Conservation (phyloP, 805 yeast species). For the Lachancea sp. region DNA sequence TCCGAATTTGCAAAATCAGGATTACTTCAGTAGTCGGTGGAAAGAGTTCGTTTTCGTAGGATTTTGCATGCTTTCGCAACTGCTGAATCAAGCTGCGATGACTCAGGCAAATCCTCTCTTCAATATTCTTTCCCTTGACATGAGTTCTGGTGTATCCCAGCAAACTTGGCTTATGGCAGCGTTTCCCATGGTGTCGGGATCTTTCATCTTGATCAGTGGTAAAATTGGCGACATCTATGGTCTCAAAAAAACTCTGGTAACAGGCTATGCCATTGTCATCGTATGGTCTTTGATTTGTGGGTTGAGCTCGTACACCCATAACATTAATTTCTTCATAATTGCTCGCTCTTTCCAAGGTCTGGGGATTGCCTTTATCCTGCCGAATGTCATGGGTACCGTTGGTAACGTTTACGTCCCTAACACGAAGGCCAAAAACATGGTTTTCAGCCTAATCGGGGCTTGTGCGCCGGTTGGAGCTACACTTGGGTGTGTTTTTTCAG, state of each 20-base stretch:
- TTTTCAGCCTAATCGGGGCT: constrained; percentile 50
- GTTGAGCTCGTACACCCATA: constrained; percentile 43
- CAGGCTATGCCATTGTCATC: constrained; percentile 50
- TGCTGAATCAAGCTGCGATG: constrained; percentile 38
- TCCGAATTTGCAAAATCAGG: constrained; percentile 16
- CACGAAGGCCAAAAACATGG: constrained; percentile 44
- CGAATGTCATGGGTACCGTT: constrained; percentile 52
- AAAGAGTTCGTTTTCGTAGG: constrained; percentile 28
- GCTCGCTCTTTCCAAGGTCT: constrained; percentile 59
- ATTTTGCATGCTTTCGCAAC: constrained; percentile 33
- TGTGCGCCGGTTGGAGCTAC: constrained; percentile 58
- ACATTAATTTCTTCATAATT: constrained; percentile 44
- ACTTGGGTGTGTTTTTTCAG: constrained; percentile 46
- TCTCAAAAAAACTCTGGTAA: constrained; percentile 43
- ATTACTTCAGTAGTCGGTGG: constrained; percentile 15
- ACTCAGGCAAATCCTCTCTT: constrained; percentile 36
- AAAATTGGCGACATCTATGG: constrained; percentile 70
- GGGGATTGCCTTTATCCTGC: constrained; percentile 52
- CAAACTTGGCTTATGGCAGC: constrained; percentile 66
- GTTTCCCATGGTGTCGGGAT: constrained; percentile 63
- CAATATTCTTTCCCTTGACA: constrained; percentile 31
- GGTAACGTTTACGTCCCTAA: constrained; percentile 40
- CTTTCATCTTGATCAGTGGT: constrained; percentile 64
- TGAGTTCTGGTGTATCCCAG: constrained; percentile 30
- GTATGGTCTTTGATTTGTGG: constrained; percentile 61